Conservation (phyloP, 164 flowering plant species). For the Nelumbo lutea region DNA sequence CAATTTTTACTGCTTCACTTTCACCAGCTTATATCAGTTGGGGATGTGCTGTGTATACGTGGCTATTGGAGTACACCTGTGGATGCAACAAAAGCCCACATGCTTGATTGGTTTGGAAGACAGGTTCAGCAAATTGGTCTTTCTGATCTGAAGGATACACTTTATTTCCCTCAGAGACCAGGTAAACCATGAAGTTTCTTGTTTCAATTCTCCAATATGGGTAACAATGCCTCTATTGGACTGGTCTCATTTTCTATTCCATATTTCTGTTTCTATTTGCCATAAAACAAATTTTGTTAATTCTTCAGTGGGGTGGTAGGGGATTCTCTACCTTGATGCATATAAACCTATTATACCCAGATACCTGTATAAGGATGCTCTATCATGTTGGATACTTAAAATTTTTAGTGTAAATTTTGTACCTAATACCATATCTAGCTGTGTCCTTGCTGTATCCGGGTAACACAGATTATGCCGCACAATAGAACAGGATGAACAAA, state of each 20-base stretch:
- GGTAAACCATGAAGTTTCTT: conserved; percentile 31
- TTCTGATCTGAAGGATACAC: conserved; percentile 51
- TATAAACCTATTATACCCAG: background rate
- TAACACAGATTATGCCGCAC: no score
- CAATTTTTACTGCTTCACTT: background rate
- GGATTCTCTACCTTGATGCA: background rate
- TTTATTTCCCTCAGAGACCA: conserved; percentile 59
- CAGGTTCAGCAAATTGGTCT: conserved; percentile 52
- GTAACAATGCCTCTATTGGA: background rate
- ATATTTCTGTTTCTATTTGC: background rate
- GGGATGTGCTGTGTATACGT: conserved; percentile 60
- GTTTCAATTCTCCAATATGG: background rate
- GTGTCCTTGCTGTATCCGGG: no score
- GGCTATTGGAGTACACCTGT: conserved; percentile 76
- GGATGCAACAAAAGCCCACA: conserved; percentile 35
- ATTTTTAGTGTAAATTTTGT: no score
- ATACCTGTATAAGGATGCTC: background rate
- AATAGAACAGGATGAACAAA: background rate
- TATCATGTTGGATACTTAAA: no score
- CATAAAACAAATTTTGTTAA: background rate
- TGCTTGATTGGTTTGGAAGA: conserved; percentile 51
- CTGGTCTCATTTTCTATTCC: background rate
- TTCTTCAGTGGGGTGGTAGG: background rate
- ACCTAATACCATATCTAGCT: no score
- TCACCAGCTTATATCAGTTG: conserved; percentile 47